These are phyloP conservation scores for Candida patagonica DNA, from an alignment of 805 yeast species.

Conservation along the genomic window DNA sequence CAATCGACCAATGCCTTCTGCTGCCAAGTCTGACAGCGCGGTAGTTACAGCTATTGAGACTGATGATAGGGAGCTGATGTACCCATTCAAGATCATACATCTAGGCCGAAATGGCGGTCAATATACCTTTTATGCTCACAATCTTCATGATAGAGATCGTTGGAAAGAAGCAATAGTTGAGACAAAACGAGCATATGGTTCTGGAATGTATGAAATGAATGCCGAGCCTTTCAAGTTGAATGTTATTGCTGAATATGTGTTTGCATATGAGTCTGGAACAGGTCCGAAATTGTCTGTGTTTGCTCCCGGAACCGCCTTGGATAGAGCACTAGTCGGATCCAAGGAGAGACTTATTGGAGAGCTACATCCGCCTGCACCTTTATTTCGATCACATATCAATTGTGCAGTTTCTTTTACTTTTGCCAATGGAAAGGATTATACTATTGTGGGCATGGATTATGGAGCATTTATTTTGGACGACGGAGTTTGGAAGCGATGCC, in stretches of 20 bases:
- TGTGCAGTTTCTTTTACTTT: conserved; percentile 40
- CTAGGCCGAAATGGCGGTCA: conserved; percentile 25
- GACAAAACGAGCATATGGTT: conserved; percentile 35
- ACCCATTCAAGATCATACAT: conserved; percentile 28
- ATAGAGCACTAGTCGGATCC: conserved; percentile 26
- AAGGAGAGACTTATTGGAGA: conserved; percentile 13
- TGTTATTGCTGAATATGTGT: conserved; percentile 47
- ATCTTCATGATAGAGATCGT: conserved; percentile 37
- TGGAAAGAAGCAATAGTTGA: conserved; percentile 49
- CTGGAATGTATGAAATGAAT: conserved; percentile 26
- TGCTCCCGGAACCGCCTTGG: conserved; percentile 27
- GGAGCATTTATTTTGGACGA: conserved; percentile 23
- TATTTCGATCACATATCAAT: conserved; percentile 28
- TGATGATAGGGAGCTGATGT: conserved; percentile 21
- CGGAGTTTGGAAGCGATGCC: conserved; percentile 49
- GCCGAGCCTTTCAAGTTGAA: conserved; percentile 47
- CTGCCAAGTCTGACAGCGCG: neutral
- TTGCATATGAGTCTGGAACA: conserved; percentile 53
- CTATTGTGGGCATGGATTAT: conserved; percentile 16
- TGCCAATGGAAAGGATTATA: conserved; percentile 34
- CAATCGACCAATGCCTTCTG: neutral
- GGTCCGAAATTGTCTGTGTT: conserved; percentile 30
- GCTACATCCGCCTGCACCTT: conserved; percentile 19
- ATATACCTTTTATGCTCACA: conserved; percentile 26
- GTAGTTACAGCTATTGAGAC: conserved; percentile 17